Base-by-base conservation (phyloP, 139 green algal genomes). In the Chlamydomonas eustigma region DNA sequence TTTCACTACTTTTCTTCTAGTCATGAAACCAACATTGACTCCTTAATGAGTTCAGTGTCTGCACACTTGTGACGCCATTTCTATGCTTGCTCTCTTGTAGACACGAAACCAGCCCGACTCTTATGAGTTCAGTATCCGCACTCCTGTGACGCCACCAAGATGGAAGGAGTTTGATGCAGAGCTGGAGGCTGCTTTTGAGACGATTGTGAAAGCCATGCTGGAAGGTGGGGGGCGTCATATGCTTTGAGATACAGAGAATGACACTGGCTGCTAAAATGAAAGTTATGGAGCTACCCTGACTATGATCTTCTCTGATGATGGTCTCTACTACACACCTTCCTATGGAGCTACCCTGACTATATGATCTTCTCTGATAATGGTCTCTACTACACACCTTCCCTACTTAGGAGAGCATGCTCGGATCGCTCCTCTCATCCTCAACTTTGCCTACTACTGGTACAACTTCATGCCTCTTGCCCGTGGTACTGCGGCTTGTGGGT, bases 381-480 rank as follows among this genome's bases (percentile, higher is more conserved):
- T n/a, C n/a, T n/a, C n/a, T n/a, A n/a, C n/a, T n/a, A n/a, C 44
- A 58, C 44, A 28, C 18, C 18, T 58, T 18, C 44, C 44, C 44
- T 58, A 28, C 44, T 58, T 58, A 28, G 39, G 44, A 76, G 71
- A 39, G 12, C n/a, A 76, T 8, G 4, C 28, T 25, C 4, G 3
- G 22, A 67, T 25, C 71, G 44, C 50, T 3, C 44, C 4, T 33
- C 4, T 5, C 39, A 68, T 76, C 44, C 18, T 76, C 50, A n/a
- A 36, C 22, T 84, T 79, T 70, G 78, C 39, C 50, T 88, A 88
- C 76, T 88, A 88, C 79, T 88, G 83, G 84, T 98, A 97, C 89
- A 98, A 97, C 82, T 97, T 98, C 89, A 98, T 97, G 93, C 94
- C 94, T 5, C 84, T 98, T 73, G 92, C 91, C 4, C 86, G 94